phyloP scores from a whole-genome alignment of 179 eudicot genomes.

The Carnegiea gigantea region DNA sequence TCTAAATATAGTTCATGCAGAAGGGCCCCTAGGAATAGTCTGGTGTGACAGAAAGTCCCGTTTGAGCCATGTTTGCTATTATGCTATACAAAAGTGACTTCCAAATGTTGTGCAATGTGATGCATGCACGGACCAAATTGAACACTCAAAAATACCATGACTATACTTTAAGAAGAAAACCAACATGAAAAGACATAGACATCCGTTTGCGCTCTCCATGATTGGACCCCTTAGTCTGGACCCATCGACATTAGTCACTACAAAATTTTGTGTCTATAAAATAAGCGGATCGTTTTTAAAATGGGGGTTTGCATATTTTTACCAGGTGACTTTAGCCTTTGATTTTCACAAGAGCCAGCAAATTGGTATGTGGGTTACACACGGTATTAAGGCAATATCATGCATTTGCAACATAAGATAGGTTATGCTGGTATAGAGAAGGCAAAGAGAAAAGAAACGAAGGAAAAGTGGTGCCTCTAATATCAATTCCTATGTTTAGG shows the following conservation, averaged over 20 bases:
- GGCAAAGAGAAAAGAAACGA: too few relatives aligned
- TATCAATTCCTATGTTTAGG: background rate
- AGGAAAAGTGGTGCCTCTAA: background rate
- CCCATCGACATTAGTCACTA: constrained; percentile 12
- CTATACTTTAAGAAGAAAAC: constrained; percentile 3
- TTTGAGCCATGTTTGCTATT: constrained; percentile 16
- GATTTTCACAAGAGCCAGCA: constrained; percentile 29
- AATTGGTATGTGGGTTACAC: constrained; percentile 10
- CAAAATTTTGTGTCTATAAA: background rate
- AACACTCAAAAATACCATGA: background rate
- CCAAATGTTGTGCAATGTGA: constrained; percentile 18
- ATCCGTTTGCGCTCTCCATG: constrained; percentile 14
- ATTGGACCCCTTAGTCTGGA: constrained; percentile 18
- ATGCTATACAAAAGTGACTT: constrained; percentile 6
- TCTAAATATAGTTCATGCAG: constrained; percentile 1
- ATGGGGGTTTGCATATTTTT: constrained; percentile 27
- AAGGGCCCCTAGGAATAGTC: background rate
- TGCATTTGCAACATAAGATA: constrained; percentile 17
- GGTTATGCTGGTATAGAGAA: background rate
- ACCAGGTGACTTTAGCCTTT: constrained; percentile 29
- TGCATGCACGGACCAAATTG: constrained; percentile 10
- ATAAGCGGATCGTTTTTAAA: constrained; percentile 13
- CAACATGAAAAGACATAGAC: constrained; percentile 27
- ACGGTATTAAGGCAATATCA: constrained; percentile 27
- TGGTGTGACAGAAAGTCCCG: constrained; percentile 15